Base-by-base conservation (phyloP, 441 rosid species). In the Bruguiera hainesii region DNA sequence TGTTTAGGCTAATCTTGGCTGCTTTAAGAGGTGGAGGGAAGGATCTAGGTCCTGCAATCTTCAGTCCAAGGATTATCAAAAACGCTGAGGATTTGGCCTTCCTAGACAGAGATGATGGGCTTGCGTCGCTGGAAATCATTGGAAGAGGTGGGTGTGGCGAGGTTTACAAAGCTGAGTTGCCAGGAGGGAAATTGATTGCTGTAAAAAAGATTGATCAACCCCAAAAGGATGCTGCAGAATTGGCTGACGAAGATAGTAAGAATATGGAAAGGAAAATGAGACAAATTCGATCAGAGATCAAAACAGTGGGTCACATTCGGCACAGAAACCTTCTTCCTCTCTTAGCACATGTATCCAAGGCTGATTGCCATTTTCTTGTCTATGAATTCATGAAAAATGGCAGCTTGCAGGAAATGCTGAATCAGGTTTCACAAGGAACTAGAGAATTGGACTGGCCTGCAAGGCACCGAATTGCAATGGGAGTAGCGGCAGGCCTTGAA, bases 341-440 rank as follows among this genome's bases (percentile, higher is more conserved):
- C 63, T 61, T 91, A 67, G 98, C 98, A 56, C 94, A 94, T 46
- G 79, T 89, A 10, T 30, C 96, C 1, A 72, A 87, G 26, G 87
- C 90, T 1, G 88, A 91, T n/a, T 89, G 96, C 52, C 98, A 94
- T 67, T 89, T 60, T 69, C 87, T 94, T 16, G 84, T 94, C 1
- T 89, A 91, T 49, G 97, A 91, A 74, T 87, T 71, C 85, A 91
- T 94, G 97, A 88, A 91, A 79, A 88, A 91, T 13, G 97, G 98
- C 29, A 91, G 96, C 66, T 75, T 94, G 66, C 93, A 89, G 60
- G 96, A 91, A 58, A 33, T 74, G 31, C 63, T 91, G 58, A 56
- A 18, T 0, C 76, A 79, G 0, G 96, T 84, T 7, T 23, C 84
- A 0, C 57, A 61, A n/a, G 96, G 98, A 25, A 77, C 28, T 0